These are phyloP conservation scores for Aspergillus sp. DNA, from an alignment of 2,329 filamentous ascomycete species.

Conservation along the genomic window DNA sequence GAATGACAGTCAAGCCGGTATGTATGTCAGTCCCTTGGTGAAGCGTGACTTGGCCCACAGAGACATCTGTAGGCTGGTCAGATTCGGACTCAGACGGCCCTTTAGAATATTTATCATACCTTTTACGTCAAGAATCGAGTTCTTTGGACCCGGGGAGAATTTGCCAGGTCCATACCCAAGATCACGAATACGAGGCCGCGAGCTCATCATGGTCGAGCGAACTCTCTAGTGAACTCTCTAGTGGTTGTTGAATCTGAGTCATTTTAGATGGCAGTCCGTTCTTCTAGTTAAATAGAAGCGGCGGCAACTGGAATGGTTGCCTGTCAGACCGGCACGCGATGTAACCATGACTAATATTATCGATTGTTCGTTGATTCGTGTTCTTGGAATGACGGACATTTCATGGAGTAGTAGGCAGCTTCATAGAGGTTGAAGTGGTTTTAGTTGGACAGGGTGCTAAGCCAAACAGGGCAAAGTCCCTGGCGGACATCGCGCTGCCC, in stretches of 20 bases:
- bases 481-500: neutral
- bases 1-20: neutral
- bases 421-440: neutral
- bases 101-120: neutral
- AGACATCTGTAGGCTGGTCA: neutral
- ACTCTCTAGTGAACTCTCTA: neutral
- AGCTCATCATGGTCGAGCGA: neutral
- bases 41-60: constrained; percentile 1
- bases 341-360: neutral
- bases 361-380: neutral
- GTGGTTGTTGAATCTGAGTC: neutral
- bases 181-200: constrained; percentile 5
- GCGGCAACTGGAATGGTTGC: neutral
- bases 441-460: neutral
- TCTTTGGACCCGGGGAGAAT: neutral
- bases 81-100: neutral
- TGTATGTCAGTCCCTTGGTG: neutral
- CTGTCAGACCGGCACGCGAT: neutral
- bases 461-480: neutral
- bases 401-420: neutral
- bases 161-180: constrained; percentile 1
- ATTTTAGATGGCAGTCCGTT: neutral
- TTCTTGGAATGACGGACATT: neutral
- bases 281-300: neutral
- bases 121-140: neutral